A percentile compares a stretch with the other conserved stretches of the same genome.
These are phyloP conservation scores for Pyrenochaeta sp. DNA, from an alignment of 2,329 filamentous ascomycete genomes.

Conservation along the genomic window DNA sequence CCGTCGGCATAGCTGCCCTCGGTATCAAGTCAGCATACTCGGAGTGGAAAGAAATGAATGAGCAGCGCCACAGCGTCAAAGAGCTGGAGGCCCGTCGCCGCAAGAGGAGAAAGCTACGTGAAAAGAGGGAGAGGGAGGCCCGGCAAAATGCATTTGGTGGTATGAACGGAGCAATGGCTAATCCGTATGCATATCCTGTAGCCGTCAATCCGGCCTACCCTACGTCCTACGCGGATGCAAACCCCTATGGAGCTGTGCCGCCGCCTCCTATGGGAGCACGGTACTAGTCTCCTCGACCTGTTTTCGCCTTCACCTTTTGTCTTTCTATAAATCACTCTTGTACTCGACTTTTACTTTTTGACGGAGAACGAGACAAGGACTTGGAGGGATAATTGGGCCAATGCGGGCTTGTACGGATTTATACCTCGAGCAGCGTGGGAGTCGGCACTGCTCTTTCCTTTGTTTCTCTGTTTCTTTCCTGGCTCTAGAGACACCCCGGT, in stretches of 20 bases:
- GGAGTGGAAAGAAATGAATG: slow-evolving; percentile 73
- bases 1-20: slow-evolving; percentile 70
- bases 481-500: too few relatives aligned
- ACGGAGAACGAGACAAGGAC: too few relatives aligned
- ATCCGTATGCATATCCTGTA: slow-evolving; percentile 50
- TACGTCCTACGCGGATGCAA: slow-evolving; percentile 53
- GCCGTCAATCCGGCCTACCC: slow-evolving; percentile 44
- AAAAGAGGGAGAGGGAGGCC: slow-evolving; percentile 54
- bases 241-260: slow-evolving; percentile 54
- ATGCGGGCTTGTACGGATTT: too few relatives aligned
- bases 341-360: too few relatives aligned
- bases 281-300: slow-evolving; percentile 33
- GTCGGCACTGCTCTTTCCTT: too few relatives aligned
- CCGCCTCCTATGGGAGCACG: slow-evolving; percentile 50
- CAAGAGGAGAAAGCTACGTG: slow-evolving; percentile 53
- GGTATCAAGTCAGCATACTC: slow-evolving; percentile 71
- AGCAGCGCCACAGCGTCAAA: slow-evolving; percentile 64
- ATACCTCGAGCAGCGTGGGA: too few relatives aligned
- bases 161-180: slow-evolving; percentile 43
- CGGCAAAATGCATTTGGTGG: slow-evolving; percentile 50
- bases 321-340: neutral
- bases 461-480: too few relatives aligned
- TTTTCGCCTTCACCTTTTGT: slow-evolving; percentile 5
- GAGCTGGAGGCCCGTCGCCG: slow-evolving; percentile 61
- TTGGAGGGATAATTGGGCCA: too few relatives aligned